These are phyloP conservation scores for Plectosphaerella plurivora DNA, from an alignment of 2,329 filamentous ascomycete genomes.

Conservation along the genomic window DNA sequence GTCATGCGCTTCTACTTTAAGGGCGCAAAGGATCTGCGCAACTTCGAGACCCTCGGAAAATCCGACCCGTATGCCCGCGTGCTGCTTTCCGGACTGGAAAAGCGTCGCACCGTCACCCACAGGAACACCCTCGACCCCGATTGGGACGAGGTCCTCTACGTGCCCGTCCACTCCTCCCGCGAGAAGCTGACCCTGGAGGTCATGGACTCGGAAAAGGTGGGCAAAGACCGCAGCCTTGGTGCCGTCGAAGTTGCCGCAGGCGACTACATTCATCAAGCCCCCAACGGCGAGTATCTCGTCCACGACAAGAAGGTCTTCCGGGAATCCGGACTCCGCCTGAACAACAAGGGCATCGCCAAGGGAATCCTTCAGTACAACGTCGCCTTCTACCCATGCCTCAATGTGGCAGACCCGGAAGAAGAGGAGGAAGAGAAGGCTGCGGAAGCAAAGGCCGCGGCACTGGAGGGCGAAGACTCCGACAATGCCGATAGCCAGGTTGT, in stretches of 20 bases:
- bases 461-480: slow-evolving; percentile 19
- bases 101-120: slow-evolving; percentile 89
- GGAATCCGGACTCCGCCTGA: slow-evolving; percentile 66
- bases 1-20: slow-evolving; percentile 93
- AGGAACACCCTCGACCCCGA: slow-evolving; percentile 93
- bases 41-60: slow-evolving; percentile 92
- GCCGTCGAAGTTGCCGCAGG: slow-evolving; percentile 70
- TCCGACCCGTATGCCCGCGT: slow-evolving; percentile 93
- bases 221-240: slow-evolving; percentile 85
- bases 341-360: slow-evolving; percentile 70
- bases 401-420: slow-evolving; percentile 84
- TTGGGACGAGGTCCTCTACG: slow-evolving; percentile 93
- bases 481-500: slow-evolving; percentile 10
- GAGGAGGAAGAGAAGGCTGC: slow-evolving; percentile 64
- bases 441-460: slow-evolving; percentile 20
- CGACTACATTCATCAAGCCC: slow-evolving; percentile 75
- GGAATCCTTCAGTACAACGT: slow-evolving; percentile 78
- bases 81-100: slow-evolving; percentile 83
- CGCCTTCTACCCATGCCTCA: slow-evolving; percentile 85
- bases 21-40: slow-evolving; percentile 76
- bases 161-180: slow-evolving; percentile 79
- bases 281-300: slow-evolving; percentile 75
- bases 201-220: slow-evolving; percentile 92
- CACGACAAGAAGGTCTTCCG: slow-evolving; percentile 70
- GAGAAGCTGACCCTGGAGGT: slow-evolving; percentile 88